Conservation (phyloP, 164 flowering plant species). For the Houttuynia cordata region DNA sequence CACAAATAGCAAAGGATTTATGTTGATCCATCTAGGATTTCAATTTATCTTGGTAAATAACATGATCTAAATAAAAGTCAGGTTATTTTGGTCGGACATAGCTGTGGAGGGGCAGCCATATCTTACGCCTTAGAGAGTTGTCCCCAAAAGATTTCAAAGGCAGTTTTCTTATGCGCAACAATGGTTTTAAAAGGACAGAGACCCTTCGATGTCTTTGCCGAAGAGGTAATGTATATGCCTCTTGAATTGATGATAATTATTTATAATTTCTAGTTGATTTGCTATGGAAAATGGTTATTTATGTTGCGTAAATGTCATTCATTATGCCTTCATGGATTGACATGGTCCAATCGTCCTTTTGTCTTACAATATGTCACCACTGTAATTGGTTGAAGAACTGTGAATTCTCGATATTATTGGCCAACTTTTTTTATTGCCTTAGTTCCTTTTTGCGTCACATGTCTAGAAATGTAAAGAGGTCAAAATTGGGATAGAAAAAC, state of each 20-base stretch:
- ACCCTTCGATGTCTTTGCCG: constrained; percentile 88
- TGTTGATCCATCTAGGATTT: neutral
- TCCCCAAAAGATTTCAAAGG: constrained; percentile 71
- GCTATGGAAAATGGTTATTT: neutral
- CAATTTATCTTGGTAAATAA: neutral
- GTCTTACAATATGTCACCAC: too few relatives aligned
- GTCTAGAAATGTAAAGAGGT: too few relatives aligned
- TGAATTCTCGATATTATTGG: too few relatives aligned
- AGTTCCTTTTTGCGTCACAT: too few relatives aligned
- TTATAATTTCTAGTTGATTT: neutral
- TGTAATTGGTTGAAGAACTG: too few relatives aligned
- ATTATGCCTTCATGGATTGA: too few relatives aligned
- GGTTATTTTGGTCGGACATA: constrained; percentile 96
- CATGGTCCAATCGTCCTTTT: too few relatives aligned
- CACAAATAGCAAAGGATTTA: neutral
- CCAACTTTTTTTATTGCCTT: too few relatives aligned
- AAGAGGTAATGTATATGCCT: constrained; percentile 45
- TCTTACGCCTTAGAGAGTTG: constrained; percentile 81
- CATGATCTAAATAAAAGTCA: constrained; percentile 16
- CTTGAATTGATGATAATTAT: too few relatives aligned
- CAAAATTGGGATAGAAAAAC: too few relatives aligned
- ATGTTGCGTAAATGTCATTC: too few relatives aligned
- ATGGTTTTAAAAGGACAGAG: constrained; percentile 79
- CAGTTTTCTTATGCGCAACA: constrained; percentile 79
- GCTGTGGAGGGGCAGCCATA: constrained; percentile 85